These are phyloP conservation scores for Penicillium decumbens DNA, from an alignment of 2,329 filamentous ascomycete species.

Conservation along the genomic window DNA sequence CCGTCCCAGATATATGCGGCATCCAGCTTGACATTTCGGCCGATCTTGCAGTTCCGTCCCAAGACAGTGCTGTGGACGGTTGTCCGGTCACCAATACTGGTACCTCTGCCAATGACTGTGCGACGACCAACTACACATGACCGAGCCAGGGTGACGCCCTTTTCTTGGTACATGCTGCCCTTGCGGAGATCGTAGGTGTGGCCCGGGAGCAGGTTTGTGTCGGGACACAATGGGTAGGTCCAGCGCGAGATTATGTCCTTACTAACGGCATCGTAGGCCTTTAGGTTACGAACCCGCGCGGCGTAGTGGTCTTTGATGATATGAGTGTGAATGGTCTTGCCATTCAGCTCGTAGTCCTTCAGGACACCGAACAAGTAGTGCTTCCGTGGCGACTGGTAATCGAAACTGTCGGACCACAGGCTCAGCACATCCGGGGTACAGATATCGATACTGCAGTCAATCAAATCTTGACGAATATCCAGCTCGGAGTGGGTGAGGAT, in stretches of 20 bases:
- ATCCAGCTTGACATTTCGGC: conserved; percentile 72
- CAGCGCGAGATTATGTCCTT: conserved; percentile 81
- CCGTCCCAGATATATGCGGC: conserved; percentile 87
- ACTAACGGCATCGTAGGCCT: conserved; percentile 83
- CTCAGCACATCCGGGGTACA: conserved; percentile 94
- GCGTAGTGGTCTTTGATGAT: conserved; percentile 79
- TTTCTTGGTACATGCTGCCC: conserved; percentile 71
- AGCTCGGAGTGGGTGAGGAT: conserved; percentile 69
- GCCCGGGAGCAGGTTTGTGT: conserved; percentile 74
- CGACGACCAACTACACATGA: conserved; percentile 65
- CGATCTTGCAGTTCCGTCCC: conserved; percentile 79
- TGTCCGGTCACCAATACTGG: conserved; percentile 68
- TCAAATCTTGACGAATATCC: conserved; percentile 78
- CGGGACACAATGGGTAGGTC: conserved; percentile 84
- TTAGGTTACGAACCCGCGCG: conserved; percentile 76
- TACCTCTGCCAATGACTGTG: conserved; percentile 71
- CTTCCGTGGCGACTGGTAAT: conserved; percentile 83
- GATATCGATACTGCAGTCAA: conserved; percentile 94
- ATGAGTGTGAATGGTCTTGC: conserved; percentile 92
- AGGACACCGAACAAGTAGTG: conserved; percentile 89
- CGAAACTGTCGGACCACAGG: conserved; percentile 95
- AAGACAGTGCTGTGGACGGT: conserved; percentile 71
- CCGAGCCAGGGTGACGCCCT: conserved; percentile 67
- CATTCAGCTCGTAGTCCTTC: conserved; percentile 95
- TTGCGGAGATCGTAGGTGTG: conserved; percentile 70